phyloP scores from a whole-genome alignment of 1,284 basidiomycete genomes.

The Rhodotorula sp. region DNA sequence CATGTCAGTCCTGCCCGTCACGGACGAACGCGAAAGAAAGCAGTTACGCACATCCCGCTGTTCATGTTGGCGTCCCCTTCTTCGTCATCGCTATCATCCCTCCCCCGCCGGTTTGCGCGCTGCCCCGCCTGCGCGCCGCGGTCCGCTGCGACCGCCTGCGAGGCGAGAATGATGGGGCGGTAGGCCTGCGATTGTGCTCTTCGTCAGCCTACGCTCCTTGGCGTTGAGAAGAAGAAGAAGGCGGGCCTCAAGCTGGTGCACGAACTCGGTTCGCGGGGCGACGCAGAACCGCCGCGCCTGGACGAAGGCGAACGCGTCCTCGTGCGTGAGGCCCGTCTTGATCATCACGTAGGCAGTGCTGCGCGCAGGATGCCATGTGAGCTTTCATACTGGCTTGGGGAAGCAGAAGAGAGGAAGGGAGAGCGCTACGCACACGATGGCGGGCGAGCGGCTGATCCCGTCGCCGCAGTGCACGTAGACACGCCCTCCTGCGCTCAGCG shows the following conservation, averaged over 20 bases:
- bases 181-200: slow-evolving; percentile 20
- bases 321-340: slow-evolving; percentile 37
- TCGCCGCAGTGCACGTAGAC: slow-evolving; percentile 48
- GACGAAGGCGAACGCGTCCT: slow-evolving; percentile 46
- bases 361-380: background rate
- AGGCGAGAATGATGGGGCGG: slow-evolving; percentile 35
- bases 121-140: slow-evolving; percentile 19
- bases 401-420: background rate
- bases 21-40: background rate
- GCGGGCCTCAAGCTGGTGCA: slow-evolving; percentile 45
- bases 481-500: slow-evolving; percentile 30
- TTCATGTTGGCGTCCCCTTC: background rate
- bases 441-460: slow-evolving; percentile 48
- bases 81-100: slow-evolving; percentile 34
- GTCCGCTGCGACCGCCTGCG: slow-evolving; percentile 30
- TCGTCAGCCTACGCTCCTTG: background rate
- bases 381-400: background rate
- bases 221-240: background rate
- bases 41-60: background rate
- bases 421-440: slow-evolving; percentile 42
- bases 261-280: slow-evolving; percentile 46
- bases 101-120: slow-evolving; percentile 22
- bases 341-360: slow-evolving; percentile 48
- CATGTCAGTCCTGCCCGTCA: background rate
- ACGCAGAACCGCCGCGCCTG: slow-evolving; percentile 48